These are phyloP conservation scores for Fraxinus angustifolia DNA, from an alignment of 305 asterid genomes.

Conservation along the genomic window DNA sequence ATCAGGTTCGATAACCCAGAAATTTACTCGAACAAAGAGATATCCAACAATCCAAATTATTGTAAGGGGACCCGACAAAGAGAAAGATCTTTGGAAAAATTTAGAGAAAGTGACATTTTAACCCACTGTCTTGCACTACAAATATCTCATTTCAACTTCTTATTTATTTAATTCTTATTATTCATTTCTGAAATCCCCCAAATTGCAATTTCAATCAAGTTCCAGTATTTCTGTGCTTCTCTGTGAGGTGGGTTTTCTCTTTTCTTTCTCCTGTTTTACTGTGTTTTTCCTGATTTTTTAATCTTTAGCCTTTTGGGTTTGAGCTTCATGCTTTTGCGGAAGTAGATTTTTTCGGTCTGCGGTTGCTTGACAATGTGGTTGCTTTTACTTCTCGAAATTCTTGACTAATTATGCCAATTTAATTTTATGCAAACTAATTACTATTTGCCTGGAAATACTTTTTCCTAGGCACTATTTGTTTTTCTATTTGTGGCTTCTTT, in stretches of 20 bases:
- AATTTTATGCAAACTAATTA: slow-evolving; percentile 5
- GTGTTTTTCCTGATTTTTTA: neutral
- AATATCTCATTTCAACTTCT: neutral
- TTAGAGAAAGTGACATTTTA: neutral
- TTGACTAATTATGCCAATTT: neutral
- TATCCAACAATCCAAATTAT: neutral
- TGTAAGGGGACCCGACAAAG: neutral
- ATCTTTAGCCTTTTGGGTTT: neutral
- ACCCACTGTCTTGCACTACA: neutral
- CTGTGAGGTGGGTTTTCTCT: slow-evolving; percentile 25
- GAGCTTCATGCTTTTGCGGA: neutral
- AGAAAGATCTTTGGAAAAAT: neutral
- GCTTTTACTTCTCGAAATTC: neutral
- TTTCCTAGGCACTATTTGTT: no score
- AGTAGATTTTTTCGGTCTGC: neutral
- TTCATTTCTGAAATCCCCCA: neutral
- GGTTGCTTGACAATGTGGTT: slow-evolving; percentile 6
- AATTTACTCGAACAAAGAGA: neutral
- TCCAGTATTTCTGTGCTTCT: neutral
- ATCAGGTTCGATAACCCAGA: neutral
- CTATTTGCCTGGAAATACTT: neutral
- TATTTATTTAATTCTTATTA: neutral
- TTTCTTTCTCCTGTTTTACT: neutral
- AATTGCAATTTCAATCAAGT: neutral
- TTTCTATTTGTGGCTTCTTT: no score